Conservation (phyloP, 2,329 filamentous ascomycete species). For the Graphium sp. region DNA sequence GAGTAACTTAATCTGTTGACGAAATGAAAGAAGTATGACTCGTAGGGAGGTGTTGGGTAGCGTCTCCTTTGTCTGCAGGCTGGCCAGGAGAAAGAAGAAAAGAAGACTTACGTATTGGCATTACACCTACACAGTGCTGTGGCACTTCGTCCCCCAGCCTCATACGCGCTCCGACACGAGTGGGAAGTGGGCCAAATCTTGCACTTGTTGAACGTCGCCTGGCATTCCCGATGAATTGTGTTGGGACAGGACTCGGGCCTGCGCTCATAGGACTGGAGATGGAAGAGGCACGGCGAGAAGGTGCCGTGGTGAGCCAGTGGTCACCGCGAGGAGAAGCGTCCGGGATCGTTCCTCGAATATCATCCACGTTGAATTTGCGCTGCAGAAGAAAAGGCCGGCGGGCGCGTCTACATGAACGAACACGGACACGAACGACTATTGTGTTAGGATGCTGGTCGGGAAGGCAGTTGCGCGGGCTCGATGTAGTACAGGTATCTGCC, state of each 20-base stretch:
- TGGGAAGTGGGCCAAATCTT: constrained; percentile 8
- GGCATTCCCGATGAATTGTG: constrained; percentile 4
- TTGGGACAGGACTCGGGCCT: background rate
- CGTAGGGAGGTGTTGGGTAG: constrained; percentile 2
- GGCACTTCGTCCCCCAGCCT: too few species aligned
- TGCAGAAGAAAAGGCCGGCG: constrained; percentile 28
- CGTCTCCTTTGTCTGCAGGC: too few species aligned
- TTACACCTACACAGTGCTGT: constrained; percentile 13
- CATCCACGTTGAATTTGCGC: constrained; percentile 30
- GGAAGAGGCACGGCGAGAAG: constrained; percentile 4
- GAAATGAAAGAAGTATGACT: background rate
- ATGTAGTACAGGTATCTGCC: constrained; percentile 2
- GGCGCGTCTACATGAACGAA: constrained; percentile 21
- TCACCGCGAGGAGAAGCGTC: constrained; percentile 10
- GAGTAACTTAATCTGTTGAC: constrained; percentile 2
- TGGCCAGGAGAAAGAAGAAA: constrained; percentile 1
- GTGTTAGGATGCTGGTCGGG: constrained; percentile 1
- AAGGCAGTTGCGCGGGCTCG: too few species aligned
- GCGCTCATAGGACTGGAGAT: constrained; percentile 1
- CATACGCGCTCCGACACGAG: too few species aligned
- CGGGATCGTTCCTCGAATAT: constrained; percentile 27
- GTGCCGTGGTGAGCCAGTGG: too few species aligned
- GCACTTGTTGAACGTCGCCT: constrained; percentile 10
- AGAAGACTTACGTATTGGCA: constrained; percentile 28
- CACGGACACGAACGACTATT: constrained; percentile 23